These are phyloP conservation scores for Rhexocercosporidium sp. DNA, from an alignment of 2,329 filamentous ascomycete species.

Conservation along the genomic window DNA sequence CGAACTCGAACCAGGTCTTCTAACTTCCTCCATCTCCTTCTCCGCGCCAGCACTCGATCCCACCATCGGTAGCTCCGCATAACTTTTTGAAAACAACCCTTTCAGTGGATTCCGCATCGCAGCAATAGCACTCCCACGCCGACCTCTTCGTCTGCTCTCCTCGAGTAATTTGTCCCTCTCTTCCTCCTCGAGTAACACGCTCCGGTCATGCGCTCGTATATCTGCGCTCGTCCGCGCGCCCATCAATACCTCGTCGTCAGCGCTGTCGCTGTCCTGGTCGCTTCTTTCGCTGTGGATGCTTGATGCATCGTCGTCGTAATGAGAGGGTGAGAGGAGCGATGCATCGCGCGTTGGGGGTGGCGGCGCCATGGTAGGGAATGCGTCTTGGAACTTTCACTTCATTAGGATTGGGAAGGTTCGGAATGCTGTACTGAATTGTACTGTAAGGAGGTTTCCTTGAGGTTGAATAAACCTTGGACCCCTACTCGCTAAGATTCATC, in stretches of 20 bases:
- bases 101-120: slow-evolving; percentile 46
- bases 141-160: slow-evolving; percentile 53
- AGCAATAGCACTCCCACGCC: slow-evolving; percentile 35
- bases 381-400: background rate
- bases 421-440: background rate
- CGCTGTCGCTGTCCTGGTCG: slow-evolving; percentile 78
- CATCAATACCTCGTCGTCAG: slow-evolving; percentile 72
- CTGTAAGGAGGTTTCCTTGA: background rate
- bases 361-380: slow-evolving; percentile 20
- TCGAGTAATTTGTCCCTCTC: slow-evolving; percentile 67
- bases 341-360: slow-evolving; percentile 25
- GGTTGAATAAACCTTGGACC: background rate
- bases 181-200: slow-evolving; percentile 78
- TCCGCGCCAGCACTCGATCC: background rate
- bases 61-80: slow-evolving; percentile 36
- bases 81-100: slow-evolving; percentile 43
- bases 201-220: slow-evolving; percentile 70
- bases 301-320: slow-evolving; percentile 58
- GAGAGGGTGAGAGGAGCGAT: slow-evolving; percentile 38
- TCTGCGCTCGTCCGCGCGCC: slow-evolving; percentile 72
- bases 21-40: slow-evolving; percentile 12
- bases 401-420: background rate
- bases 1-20: slow-evolving; percentile 12
- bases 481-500: slow-evolving; percentile 13
- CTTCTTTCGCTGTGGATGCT: slow-evolving; percentile 66